phyloP scores from a whole-genome alignment of 768 basidiomycete species.

The Chalciporus sphaerocephalus region DNA sequence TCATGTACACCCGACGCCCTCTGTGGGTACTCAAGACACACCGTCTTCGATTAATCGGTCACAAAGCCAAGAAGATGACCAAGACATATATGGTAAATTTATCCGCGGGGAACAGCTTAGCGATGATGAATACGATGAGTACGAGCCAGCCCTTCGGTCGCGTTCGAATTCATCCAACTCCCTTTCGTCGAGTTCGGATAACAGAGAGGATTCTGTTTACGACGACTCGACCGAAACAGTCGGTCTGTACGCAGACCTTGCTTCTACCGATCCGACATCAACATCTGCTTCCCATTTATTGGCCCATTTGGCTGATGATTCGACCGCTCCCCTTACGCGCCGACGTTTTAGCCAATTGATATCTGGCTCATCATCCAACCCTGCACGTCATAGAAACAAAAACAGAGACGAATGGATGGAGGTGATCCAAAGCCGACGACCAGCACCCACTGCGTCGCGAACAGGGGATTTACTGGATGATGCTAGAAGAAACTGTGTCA shows the following conservation, averaged over 20 bases:
- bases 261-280: conserved; percentile 30
- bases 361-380: conserved; percentile 14
- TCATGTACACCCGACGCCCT: conserved; percentile 5
- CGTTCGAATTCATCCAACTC: conserved; percentile 19
- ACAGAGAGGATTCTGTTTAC: conserved; percentile 30
- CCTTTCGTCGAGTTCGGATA: conserved; percentile 24
- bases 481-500: conserved; percentile 50
- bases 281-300: conserved; percentile 44
- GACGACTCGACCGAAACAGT: conserved; percentile 39
- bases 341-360: conserved; percentile 41
- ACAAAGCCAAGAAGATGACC: conserved; percentile 26
- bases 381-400: conserved; percentile 9
- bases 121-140: conserved; percentile 47
- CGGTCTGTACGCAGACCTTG: conserved; percentile 53
- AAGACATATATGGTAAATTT: conserved; percentile 51
- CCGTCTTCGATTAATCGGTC: conserved; percentile 4
- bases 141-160: conserved; percentile 22
- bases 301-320: conserved; percentile 48
- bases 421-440: conserved; percentile 27
- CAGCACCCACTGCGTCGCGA: conserved; percentile 16
- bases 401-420: conserved; percentile 27
- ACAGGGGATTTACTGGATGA: conserved; percentile 25
- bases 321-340: conserved; percentile 47
- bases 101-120: conserved; percentile 53
- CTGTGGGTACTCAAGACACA: conserved; percentile 6